A percentile compares a stretch with the other conserved stretches of the same genome.
Conservation (phyloP, 139 green algal species). For the Chlamydomonas applanata region DNA sequence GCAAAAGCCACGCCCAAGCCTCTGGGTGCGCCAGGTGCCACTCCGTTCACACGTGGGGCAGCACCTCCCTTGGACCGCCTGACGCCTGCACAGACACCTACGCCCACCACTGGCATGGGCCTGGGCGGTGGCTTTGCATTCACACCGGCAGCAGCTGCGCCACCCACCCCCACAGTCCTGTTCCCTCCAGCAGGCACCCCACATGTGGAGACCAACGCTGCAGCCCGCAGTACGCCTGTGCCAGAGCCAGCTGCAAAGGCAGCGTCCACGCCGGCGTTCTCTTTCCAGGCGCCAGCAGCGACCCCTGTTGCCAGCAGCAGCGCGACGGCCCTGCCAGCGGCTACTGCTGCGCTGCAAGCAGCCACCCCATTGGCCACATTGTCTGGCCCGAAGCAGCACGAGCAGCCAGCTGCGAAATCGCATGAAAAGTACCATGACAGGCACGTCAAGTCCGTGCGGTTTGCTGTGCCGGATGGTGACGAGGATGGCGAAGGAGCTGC, state of each 20-base stretch:
- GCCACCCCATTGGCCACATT: too few species aligned
- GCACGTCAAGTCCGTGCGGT: conserved; percentile 10
- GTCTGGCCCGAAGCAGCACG: neutral
- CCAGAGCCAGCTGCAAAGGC: too few species aligned
- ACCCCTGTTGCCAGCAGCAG: neutral
- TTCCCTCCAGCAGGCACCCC: too few species aligned
- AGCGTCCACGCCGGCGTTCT: too few species aligned
- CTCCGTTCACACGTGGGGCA: neutral
- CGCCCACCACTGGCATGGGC: neutral
- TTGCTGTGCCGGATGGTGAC: conserved; percentile 1
- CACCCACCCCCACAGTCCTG: neutral
- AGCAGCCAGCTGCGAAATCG: neutral
- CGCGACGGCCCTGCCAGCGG: neutral
- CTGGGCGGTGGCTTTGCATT: neutral
- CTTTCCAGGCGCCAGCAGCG: neutral
- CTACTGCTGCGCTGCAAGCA: neutral
- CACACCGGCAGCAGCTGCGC: neutral
- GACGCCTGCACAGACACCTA: conserved; percentile 4
- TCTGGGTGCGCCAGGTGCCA: conserved; percentile 1
- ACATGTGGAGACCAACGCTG: too few species aligned
- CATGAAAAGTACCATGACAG: neutral
- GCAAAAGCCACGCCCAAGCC: neutral
- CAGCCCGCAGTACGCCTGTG: too few species aligned
- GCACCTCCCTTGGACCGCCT: conserved; percentile 2
- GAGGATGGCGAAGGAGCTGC: neutral